phyloP scores from a whole-genome alignment of 331 rosid species.

The Cucumis variabilis region DNA sequence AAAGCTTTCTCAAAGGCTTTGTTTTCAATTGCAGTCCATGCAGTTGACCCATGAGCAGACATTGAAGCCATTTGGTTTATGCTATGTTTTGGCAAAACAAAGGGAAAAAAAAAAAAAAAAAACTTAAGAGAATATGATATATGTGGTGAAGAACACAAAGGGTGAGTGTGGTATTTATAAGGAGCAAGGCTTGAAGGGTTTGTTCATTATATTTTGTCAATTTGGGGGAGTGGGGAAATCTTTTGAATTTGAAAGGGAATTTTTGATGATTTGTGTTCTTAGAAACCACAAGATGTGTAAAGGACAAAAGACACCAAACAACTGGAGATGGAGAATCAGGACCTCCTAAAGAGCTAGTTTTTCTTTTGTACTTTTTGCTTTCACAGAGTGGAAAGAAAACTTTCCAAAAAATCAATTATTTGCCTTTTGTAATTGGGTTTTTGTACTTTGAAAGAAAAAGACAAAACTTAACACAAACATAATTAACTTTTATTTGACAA shows the following conservation, averaged over 20 bases:
- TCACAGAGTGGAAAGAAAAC: neutral
- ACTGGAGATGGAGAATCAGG: slow-evolving; percentile 17
- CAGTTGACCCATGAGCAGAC: slow-evolving; percentile 15
- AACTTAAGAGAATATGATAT: neutral
- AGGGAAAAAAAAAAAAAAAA: neutral
- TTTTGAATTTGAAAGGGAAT: neutral
- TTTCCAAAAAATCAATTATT: no score
- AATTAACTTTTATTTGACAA: no score
- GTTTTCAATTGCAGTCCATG: slow-evolving; percentile 24
- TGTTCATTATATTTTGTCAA: neutral
- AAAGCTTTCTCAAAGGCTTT: slow-evolving; percentile 28
- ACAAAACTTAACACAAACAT: no score
- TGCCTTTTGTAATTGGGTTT: no score
- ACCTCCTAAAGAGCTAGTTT: neutral
- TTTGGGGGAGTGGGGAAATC: neutral
- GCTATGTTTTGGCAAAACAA: neutral
- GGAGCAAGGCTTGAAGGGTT: neutral
- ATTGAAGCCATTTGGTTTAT: slow-evolving; percentile 26
- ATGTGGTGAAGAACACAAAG: neutral
- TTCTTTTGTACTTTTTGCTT: neutral
- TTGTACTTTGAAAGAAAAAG: no score
- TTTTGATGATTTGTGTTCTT: slow-evolving; percentile 10
- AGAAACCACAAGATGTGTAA: neutral
- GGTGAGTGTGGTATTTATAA: neutral
- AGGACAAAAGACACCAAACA: slow-evolving; percentile 12